Conservation (phyloP, 2,329 filamentous ascomycete genomes). For the Didymella keratinophila region DNA sequence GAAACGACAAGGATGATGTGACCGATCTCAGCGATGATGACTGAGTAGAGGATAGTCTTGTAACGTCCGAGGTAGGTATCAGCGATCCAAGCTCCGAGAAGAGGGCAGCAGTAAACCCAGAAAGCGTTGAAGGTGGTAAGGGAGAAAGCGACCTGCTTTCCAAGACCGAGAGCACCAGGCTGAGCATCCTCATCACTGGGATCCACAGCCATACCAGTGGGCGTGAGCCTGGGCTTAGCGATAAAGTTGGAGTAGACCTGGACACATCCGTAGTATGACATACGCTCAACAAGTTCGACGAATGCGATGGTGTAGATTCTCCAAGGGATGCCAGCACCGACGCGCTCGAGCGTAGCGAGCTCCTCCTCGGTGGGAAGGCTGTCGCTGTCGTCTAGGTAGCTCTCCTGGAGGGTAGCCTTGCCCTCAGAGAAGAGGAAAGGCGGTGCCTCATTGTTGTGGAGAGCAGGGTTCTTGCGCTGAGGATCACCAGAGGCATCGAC, state of each 20-base stretch:
- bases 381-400: conserved; percentile 37
- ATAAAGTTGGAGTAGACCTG: conserved; percentile 53
- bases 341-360: conserved; percentile 45
- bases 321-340: conserved; percentile 47
- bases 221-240: conserved; percentile 36
- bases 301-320: conserved; percentile 48
- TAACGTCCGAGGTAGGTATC: conserved; percentile 69
- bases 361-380: conserved; percentile 48
- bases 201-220: conserved; percentile 42
- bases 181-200: conserved; percentile 41
- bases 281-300: conserved; percentile 50
- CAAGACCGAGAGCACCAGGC: conserved; percentile 63
- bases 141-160: conserved; percentile 61
- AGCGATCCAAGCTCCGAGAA: conserved; percentile 65
- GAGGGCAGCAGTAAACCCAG: conserved; percentile 66
- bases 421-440: conserved; percentile 45
- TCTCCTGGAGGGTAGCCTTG: conserved; percentile 49
- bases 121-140: conserved; percentile 64
- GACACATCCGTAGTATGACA: conserved; percentile 51
- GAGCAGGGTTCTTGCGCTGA: conserved; percentile 41
- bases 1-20: conserved; percentile 64
- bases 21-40: conserved; percentile 65
- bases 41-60: conserved; percentile 66
- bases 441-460: conserved; percentile 35
- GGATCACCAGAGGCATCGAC: conserved; percentile 47